These are phyloP conservation scores for Ettlia oleoabundans DNA, from an alignment of 139 green algal species.

Conservation along the genomic window DNA sequence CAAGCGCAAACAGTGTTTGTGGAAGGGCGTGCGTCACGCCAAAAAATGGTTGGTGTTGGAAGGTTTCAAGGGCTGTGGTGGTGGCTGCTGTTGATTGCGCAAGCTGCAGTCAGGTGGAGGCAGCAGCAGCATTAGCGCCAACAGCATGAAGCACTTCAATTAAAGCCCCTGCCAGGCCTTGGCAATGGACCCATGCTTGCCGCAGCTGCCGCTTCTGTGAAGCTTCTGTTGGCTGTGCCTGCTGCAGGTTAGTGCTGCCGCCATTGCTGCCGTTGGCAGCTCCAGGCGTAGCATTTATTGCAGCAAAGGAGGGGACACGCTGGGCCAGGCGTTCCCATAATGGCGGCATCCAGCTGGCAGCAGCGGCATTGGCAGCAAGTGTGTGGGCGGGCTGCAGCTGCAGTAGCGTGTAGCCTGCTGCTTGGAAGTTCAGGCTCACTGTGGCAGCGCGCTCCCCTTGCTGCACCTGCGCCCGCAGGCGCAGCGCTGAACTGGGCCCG, in stretches of 20 bases:
- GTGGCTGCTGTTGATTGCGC: neutral
- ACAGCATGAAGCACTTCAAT: neutral
- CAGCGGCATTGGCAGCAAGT: neutral
- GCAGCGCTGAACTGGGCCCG: conserved; percentile 18
- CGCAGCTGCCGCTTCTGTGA: neutral
- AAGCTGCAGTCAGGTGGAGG: neutral
- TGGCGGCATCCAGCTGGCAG: neutral
- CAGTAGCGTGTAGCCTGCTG: conserved; percentile 12
- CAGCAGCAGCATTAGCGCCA: too few species aligned
- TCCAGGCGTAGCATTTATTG: neutral
- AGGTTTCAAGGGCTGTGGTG: neutral
- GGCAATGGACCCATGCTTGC: conserved; percentile 13
- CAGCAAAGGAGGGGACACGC: conserved; percentile 10
- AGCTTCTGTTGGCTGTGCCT: neutral
- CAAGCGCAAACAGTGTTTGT: too few species aligned
- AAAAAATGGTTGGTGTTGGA: too few species aligned
- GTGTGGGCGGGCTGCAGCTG: neutral
- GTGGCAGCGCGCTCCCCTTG: neutral
- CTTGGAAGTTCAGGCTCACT: conserved; percentile 6
- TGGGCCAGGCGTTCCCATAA: conserved; percentile 12
- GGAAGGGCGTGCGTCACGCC: too few species aligned
- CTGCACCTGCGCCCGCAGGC: conserved; percentile 17
- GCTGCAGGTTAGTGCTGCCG: too few species aligned
- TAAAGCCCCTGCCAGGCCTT: neutral
- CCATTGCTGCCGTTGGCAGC: neutral